A percentile compares a stretch with the other conserved stretches of the same genome.
Conservation (phyloP, 2,329 filamentous ascomycete species). For the Lecanicillium sp. region DNA sequence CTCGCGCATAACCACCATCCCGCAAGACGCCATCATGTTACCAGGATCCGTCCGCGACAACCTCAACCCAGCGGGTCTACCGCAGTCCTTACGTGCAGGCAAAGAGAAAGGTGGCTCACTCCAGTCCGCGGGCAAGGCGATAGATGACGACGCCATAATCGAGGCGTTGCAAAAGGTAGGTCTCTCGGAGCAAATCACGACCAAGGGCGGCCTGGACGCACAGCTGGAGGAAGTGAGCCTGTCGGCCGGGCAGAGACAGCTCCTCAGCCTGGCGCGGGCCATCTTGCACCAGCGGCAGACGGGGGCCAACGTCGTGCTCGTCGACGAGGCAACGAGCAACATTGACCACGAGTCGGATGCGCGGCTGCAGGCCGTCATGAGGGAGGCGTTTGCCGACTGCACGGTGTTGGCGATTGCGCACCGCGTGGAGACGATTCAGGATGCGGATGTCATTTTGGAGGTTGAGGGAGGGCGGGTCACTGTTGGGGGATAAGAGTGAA, state of each 20-base stretch:
- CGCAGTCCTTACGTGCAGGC: too few species aligned
- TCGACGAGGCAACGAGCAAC: slow-evolving; percentile 7
- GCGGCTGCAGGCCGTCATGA: background rate
- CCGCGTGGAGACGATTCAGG: slow-evolving; percentile 4
- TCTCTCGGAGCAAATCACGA: slow-evolving; percentile 17
- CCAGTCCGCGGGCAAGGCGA: slow-evolving; percentile 32
- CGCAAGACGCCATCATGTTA: slow-evolving; percentile 8
- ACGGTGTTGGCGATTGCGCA: slow-evolving; percentile 5
- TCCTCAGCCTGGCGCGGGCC: slow-evolving; percentile 52
- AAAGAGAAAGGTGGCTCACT: slow-evolving; percentile 10
- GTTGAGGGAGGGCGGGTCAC: too few species aligned
- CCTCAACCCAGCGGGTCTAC: background rate
- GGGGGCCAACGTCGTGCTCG: slow-evolving; percentile 5
- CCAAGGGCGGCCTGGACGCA: slow-evolving; percentile 17
- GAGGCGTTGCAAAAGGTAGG: slow-evolving; percentile 19
- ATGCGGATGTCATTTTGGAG: slow-evolving; percentile 2
- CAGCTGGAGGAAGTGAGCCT: slow-evolving; percentile 35
- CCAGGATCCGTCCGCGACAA: background rate
- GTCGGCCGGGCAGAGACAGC: slow-evolving; percentile 49
- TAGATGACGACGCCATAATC: slow-evolving; percentile 21
- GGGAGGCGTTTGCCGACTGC: slow-evolving; percentile 1
- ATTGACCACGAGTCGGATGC: slow-evolving; percentile 2
- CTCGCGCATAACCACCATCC: slow-evolving; percentile 9
- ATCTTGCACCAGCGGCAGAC: slow-evolving; percentile 31
- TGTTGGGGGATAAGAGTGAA: too few species aligned